These are phyloP conservation scores for Rhizophagus sp. DNA, from an alignment of 192 early-diverging fungal species.

Conservation along the genomic window DNA sequence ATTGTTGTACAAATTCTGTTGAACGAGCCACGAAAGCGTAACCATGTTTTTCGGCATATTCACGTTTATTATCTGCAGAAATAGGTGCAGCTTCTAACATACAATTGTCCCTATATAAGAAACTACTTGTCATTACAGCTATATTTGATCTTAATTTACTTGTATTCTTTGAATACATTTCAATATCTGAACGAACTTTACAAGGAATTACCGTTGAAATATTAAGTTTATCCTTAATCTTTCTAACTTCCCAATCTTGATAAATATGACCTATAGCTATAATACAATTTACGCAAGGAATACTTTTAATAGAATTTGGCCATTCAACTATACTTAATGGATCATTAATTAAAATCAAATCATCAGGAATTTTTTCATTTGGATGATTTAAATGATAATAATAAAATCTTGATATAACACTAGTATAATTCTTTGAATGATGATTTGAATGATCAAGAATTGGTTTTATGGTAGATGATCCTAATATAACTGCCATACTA, in stretches of 20 bases:
- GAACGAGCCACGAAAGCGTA: conserved; percentile 58
- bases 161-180: conserved; percentile 18
- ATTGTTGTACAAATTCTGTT: conserved; percentile 55
- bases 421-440: not conserved
- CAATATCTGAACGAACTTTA: conserved; percentile 32
- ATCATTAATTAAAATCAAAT: not conserved
- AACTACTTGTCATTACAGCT: conserved; percentile 56
- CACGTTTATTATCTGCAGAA: conserved; percentile 55
- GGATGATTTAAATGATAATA: not conserved
- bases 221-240: not conserved
- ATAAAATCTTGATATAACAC: not conserved
- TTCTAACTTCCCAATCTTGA: not conserved
- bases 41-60: conserved; percentile 52
- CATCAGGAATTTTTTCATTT: not conserved
- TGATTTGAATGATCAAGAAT: not conserved
- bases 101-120: conserved; percentile 53
- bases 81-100: conserved; percentile 51
- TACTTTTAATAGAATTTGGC: not conserved
- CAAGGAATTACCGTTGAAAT: conserved; percentile 35
- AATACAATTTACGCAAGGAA: not conserved
- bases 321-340: not conserved
- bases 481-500: not conserved
- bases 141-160: conserved; percentile 34
- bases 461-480: not conserved
- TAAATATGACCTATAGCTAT: not conserved